Percentiles rank a stretch among this genome's conserved stretches.
Conservation (phyloP, 768 basidiomycete species). For the Podaxis sp. region DNA sequence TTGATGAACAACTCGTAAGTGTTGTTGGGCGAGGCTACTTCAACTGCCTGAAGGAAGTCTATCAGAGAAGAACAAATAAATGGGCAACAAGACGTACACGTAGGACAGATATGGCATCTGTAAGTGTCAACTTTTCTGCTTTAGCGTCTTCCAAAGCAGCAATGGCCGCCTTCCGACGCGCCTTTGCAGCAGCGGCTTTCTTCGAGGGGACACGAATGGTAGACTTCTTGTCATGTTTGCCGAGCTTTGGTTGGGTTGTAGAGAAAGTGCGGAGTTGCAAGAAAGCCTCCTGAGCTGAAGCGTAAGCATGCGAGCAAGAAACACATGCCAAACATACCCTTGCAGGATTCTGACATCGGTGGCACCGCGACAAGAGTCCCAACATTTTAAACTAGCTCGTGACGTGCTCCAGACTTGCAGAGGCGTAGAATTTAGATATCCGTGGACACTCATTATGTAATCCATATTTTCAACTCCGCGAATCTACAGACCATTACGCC, state of each 20-base stretch:
- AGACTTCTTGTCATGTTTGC: constrained; percentile 43
- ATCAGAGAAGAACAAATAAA: constrained; percentile 1
- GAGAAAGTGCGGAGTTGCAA: constrained; percentile 39
- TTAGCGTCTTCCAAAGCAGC: constrained; percentile 54
- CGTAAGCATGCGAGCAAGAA: background rate
- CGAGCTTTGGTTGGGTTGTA: constrained; percentile 36
- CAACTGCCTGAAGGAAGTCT: constrained; percentile 58
- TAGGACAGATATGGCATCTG: constrained; percentile 64
- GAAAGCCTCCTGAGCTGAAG: constrained; percentile 6
- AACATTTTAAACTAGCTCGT: constrained; percentile 10
- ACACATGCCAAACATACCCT: constrained; percentile 14
- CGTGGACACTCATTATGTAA: constrained; percentile 8
- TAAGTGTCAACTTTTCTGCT: constrained; percentile 60
- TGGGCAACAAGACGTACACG: constrained; percentile 42
- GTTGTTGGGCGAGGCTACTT: constrained; percentile 70
- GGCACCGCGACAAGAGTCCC: constrained; percentile 18
- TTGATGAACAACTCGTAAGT: constrained; percentile 80
- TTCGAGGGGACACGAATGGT: constrained; percentile 63
- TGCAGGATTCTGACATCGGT: constrained; percentile 22
- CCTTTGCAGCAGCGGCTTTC: constrained; percentile 64
- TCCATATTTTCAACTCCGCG: background rate
- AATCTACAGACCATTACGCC: background rate
- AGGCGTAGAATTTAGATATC: background rate
- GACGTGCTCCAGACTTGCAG: background rate
- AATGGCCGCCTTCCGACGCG: constrained; percentile 52